Percentiles rank a stretch among this genome's conserved stretches.
phyloP scores from a whole-genome alignment of 2,329 filamentous ascomycete species.

The Immersiporthe knoxdaviesiana region DNA sequence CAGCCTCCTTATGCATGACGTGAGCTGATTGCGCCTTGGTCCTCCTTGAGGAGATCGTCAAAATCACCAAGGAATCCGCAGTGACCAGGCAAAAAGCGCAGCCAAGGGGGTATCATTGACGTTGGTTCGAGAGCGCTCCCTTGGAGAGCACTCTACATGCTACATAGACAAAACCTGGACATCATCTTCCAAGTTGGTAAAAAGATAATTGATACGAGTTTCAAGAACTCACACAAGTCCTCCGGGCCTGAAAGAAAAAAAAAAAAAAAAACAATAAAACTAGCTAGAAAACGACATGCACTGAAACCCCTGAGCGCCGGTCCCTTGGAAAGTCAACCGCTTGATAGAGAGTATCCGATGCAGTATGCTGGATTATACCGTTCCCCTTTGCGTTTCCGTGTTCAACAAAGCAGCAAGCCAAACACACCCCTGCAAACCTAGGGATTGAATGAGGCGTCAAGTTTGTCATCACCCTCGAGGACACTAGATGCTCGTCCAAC shows the following conservation, averaged over 20 bases:
- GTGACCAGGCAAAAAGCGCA: neutral
- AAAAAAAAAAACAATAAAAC: neutral
- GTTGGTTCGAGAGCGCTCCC: neutral
- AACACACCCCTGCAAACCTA: constrained; percentile 1
- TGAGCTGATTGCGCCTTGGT: neutral
- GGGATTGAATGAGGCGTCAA: constrained; percentile 47
- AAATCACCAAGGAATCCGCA: neutral
- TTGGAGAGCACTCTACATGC: neutral
- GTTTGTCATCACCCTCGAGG: constrained; percentile 58
- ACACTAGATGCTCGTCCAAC: constrained; percentile 44
- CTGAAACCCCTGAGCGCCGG: constrained; percentile 1
- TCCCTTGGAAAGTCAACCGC: constrained; percentile 1
- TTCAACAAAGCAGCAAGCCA: neutral
- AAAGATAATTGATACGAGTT: neutral
- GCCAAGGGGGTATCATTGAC: constrained; percentile 2
- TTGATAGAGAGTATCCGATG: neutral
- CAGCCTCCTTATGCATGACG: neutral
- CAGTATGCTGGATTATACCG: neutral
- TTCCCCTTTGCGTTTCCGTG: neutral
- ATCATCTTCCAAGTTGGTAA: neutral
- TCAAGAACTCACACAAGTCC: neutral
- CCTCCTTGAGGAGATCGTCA: neutral
- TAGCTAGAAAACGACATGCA: neutral
- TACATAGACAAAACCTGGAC: constrained; percentile 3
- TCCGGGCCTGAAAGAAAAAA: neutral